Conservation (phyloP, 371 early-diverging fungal genomes). For the Rhizopus arrhizus region DNA sequence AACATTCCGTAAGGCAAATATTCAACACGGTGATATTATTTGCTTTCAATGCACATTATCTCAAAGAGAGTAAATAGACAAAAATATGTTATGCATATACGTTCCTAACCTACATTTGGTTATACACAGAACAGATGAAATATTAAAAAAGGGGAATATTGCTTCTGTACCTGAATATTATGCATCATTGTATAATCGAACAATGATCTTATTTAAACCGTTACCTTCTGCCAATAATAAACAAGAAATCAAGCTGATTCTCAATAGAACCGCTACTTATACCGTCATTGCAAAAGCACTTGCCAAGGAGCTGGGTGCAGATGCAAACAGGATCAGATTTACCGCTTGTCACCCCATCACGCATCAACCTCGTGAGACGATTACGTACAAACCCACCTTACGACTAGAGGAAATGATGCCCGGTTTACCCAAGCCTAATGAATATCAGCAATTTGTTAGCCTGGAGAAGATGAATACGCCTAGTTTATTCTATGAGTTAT, state of each 20-base stretch:
- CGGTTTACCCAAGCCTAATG: slow-evolving; percentile 12
- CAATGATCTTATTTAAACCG: slow-evolving; percentile 70
- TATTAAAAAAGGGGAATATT: slow-evolving; percentile 25
- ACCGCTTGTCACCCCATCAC: slow-evolving; percentile 23
- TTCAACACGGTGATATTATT: slow-evolving; percentile 87
- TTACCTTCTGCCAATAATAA: slow-evolving; percentile 25
- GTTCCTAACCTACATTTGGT: not conserved
- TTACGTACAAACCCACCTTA: slow-evolving; percentile 22
- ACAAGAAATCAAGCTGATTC: slow-evolving; percentile 18
- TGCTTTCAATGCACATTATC: slow-evolving; percentile 70
- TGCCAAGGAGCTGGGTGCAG: slow-evolving; percentile 20
- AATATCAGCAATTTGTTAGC: slow-evolving; percentile 15
- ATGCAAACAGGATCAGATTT: slow-evolving; percentile 24
- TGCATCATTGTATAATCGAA: slow-evolving; percentile 63
- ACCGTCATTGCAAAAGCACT: slow-evolving; percentile 9
- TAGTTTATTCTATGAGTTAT: slow-evolving; percentile 73
- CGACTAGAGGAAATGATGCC: slow-evolving; percentile 26
- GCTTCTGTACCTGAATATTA: slow-evolving; percentile 68
- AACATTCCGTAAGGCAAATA: slow-evolving; percentile 70
- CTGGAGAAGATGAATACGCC: slow-evolving; percentile 22
- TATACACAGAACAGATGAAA: slow-evolving; percentile 22
- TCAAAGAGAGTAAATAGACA: slow-evolving; percentile 58
- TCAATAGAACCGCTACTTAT: slow-evolving; percentile 23
- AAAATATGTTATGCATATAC: not conserved
- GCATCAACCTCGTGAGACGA: slow-evolving; percentile 23